A percentile compares a stretch with the other conserved stretches of the same genome.
These are phyloP conservation scores for Penicillium ochrochloron DNA, from an alignment of 495 filamentous ascomycete genomes.

Conservation along the genomic window DNA sequence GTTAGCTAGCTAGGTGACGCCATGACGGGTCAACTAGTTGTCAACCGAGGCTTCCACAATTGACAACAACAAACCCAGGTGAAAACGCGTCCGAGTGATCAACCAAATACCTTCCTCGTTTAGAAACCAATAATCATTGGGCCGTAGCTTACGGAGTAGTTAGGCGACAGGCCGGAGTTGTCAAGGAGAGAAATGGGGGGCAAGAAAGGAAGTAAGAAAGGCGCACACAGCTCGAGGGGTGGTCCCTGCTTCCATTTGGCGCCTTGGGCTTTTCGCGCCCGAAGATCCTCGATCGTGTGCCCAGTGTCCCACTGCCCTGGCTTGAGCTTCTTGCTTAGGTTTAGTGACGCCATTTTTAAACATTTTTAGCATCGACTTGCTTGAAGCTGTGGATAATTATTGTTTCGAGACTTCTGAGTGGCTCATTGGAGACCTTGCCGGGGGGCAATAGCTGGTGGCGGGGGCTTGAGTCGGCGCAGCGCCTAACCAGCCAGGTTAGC, in stretches of 20 bases:
- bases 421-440: background rate
- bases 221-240: slow-evolving; percentile 20
- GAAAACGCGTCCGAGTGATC: slow-evolving; percentile 18
- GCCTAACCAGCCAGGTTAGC: background rate
- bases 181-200: background rate
- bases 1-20: background rate
- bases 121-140: slow-evolving; percentile 19
- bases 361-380: background rate
- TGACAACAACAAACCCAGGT: slow-evolving; percentile 7
- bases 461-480: background rate
- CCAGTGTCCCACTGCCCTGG: background rate
- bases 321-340: background rate
- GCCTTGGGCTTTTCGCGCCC: slow-evolving; percentile 15
- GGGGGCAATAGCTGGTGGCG: background rate
- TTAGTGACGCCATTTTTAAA: background rate
- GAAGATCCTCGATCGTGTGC: slow-evolving; percentile 26
- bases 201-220: background rate
- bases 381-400: background rate
- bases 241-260: slow-evolving; percentile 27
- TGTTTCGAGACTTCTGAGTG: background rate
- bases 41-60: background rate
- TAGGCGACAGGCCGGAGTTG: slow-evolving; percentile 3
- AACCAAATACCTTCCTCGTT: slow-evolving; percentile 27
- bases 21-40: background rate
- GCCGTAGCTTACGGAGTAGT: slow-evolving; percentile 14